Evolutionary conservation across 371 early-diverging fungal genomes (phyloP).

Genomic region (Encephalitozoon hellem): DNA sequence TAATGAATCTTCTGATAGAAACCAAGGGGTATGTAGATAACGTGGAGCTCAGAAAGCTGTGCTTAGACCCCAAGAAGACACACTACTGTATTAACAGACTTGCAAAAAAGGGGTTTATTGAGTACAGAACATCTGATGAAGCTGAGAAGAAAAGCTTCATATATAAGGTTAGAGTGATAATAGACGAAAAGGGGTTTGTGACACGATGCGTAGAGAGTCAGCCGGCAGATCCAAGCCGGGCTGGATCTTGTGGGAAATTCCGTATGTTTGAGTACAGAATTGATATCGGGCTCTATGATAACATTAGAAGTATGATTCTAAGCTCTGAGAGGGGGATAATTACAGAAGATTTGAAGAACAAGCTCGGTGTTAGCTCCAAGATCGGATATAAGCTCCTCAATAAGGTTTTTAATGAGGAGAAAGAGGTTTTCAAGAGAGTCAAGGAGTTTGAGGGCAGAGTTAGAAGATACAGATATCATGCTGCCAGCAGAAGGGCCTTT

Average conservation of each 20-base stretch:
- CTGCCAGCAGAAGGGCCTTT: neutral
- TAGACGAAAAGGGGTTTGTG: slow-evolving; percentile 14
- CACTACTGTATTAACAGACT: slow-evolving; percentile 41
- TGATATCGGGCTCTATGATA: slow-evolving; percentile 31
- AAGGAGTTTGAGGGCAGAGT: slow-evolving; percentile 1
- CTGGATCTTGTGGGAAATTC: neutral
- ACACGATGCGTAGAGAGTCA: neutral
- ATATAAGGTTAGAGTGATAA: neutral
- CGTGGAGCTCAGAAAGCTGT: slow-evolving; percentile 11
- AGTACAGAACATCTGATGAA: neutral
- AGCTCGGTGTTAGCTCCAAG: slow-evolving; percentile 30
- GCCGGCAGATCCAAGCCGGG: neutral
- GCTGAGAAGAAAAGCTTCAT: neutral
- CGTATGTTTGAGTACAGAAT: neutral
- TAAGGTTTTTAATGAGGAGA: slow-evolving; percentile 21
- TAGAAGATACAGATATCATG: neutral
- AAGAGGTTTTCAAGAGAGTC: neutral
- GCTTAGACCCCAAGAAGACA: slow-evolving; percentile 38
- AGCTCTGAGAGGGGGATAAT: slow-evolving; percentile 5
- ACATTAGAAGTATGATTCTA: slow-evolving; percentile 11
- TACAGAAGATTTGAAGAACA: slow-evolving; percentile 30
- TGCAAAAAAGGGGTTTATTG: slow-evolving; percentile 9
- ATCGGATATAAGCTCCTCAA: slow-evolving; percentile 21
- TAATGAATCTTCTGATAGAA: slow-evolving; percentile 31
- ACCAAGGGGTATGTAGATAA: neutral